These are phyloP conservation scores for Perkinsus marinus DNA, from an alignment of 169 alveolate species.

Conservation along the genomic window DNA sequence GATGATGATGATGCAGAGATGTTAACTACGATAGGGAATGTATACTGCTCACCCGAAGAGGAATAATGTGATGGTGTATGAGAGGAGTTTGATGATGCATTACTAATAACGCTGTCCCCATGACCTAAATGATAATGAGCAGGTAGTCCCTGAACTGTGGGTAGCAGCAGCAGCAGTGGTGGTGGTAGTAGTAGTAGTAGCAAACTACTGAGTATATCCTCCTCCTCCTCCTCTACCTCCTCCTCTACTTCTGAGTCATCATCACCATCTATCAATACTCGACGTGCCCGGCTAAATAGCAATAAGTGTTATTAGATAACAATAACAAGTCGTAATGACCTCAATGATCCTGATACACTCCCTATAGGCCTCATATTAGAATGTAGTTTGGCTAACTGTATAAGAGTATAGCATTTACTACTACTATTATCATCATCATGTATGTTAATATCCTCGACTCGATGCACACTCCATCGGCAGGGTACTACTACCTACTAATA, in stretches of 20 bases:
- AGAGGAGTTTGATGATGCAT: not conserved
- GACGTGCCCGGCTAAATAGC: not conserved
- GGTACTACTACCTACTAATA: not conserved
- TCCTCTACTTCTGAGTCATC: not conserved
- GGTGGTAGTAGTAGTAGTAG: not conserved
- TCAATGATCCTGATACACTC: not conserved
- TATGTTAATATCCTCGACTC: not conserved
- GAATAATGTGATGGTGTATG: not conserved
- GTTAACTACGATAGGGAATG: not conserved
- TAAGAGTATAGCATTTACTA: no score
- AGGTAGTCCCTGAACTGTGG: no score
- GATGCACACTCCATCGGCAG: not conserved
- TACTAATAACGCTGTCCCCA: no score
- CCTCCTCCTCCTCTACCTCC: not conserved
- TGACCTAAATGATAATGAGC: no score
- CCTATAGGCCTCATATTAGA: not conserved
- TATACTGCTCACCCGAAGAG: not conserved
- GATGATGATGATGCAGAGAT: not conserved
- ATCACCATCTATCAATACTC: not conserved
- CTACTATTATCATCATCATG: not conserved
- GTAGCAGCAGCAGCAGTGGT: no score
- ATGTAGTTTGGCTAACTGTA: not conserved
- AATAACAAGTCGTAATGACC: not conserved
- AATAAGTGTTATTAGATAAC: not conserved
- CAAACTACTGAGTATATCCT: not conserved